Evolutionary conservation across 2,329 filamentous ascomycete species (phyloP), one percentile per base, ranked within the genome.

Genomic region (Xylariaceae sp.): DNA sequence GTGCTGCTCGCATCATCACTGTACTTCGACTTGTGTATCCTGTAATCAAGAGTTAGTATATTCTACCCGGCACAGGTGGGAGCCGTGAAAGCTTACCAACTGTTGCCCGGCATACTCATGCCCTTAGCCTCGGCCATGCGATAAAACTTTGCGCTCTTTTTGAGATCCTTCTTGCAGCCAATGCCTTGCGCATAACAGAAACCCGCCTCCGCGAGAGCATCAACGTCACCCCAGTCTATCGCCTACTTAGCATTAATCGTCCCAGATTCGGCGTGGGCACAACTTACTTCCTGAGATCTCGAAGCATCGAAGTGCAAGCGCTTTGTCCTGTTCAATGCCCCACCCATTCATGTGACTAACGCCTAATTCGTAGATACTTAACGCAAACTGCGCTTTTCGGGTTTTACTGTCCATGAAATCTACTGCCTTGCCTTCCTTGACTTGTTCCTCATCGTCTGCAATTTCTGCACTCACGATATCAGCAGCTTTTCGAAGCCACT

Each of bases 311-410:
- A 99, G 76, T 0, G 92, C 95, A 57, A 98, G 82, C 4, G 84
- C 77, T 73, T 95, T 96, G 71, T 99, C 95, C 74, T 96, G 92
- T 66, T 94, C 87, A 34, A 96, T 96, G 14, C 95, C 95, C 95
- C 95, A 99, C 4, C 95, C 95, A 67, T 99, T 97, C 86, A 97
- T 92, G 71, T 98, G 94, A 71, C 92, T 96, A 23, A 97, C 92
- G 3, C 95, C 95, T 21, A 99, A 82, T 76, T 99, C 95, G 67
- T 99, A 99, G 51, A 98, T 93, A 67, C 92, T 95, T 40, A 98
- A 81, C 0, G 94, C 95, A 73, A 98, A 96, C 69, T 98, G 94
- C 9, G 93, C 93, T 69, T 92, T 92, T 61, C 92, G 88, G 5
- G 91, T 89, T 74, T 93, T 95, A 65, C 86, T 85, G 72, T 94